These are phyloP conservation scores for Withania somnifera DNA, from an alignment of 305 asterid species.

Conservation along the genomic window DNA sequence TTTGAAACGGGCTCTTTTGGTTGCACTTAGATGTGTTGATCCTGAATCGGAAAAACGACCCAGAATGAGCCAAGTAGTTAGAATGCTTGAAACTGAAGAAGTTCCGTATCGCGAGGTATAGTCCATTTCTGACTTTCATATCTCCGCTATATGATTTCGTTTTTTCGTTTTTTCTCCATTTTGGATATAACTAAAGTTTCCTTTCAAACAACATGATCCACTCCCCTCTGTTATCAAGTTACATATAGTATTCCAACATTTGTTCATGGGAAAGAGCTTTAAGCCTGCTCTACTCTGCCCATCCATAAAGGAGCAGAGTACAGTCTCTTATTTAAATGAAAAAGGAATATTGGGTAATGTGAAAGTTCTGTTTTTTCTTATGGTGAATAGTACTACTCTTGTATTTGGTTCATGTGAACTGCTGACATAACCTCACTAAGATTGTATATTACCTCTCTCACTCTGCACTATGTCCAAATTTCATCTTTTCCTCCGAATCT, in stretches of 20 bases:
- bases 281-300: neutral
- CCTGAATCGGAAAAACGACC: conserved; percentile 97
- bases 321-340: neutral
- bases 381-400: neutral
- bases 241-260: neutral
- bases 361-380: neutral
- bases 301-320: neutral
- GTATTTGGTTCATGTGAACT: neutral
- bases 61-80: conserved; percentile 83
- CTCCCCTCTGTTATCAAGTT: neutral
- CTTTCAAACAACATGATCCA: neutral
- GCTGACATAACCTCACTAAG: neutral
- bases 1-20: conserved; percentile 75
- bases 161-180: neutral
- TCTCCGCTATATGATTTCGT: neutral
- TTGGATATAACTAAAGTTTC: neutral
- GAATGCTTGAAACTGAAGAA: conserved; percentile 90
- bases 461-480: neutral
- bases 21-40: conserved; percentile 88
- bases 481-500: neutral
- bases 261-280: neutral
- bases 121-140: neutral
- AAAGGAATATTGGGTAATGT: neutral
- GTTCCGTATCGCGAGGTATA: conserved; percentile 66
- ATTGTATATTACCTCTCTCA: neutral